Evolutionary conservation across 768 basidiomycete species (phyloP).

Genomic region (Suillus occidentalis): DNA sequence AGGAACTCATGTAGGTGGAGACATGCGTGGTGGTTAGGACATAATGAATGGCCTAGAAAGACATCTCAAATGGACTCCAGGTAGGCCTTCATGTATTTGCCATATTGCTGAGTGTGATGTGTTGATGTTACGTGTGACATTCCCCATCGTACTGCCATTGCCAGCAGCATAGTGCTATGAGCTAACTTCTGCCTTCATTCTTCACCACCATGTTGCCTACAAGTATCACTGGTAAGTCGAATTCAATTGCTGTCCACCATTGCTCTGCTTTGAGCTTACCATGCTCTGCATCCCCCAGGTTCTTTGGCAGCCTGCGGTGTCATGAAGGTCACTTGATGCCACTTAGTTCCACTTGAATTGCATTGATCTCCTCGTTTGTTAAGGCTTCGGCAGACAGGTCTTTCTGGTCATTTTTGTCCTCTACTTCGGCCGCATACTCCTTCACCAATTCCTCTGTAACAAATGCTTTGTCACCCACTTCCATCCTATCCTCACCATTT

Average conservation of each 20-base stretch:
- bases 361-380: not conserved
- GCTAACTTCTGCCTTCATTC: not conserved
- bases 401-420: not conserved
- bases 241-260: conserved; percentile 23
- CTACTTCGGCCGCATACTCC: not conserved
- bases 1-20: too few species aligned
- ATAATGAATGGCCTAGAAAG: too few species aligned
- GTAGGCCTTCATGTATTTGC: too few species aligned
- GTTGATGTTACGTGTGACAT: too few species aligned
- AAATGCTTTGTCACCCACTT: not conserved
- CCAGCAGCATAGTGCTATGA: too few species aligned
- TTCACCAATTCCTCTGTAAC: conserved; percentile 1
- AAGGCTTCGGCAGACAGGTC: not conserved
- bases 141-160: too few species aligned
- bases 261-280: conserved; percentile 37
- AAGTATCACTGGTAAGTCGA: conserved; percentile 19
- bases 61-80: too few species aligned
- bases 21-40: too few species aligned
- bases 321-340: conserved; percentile 10
- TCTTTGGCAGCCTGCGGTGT: conserved; percentile 9
- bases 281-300: conserved; percentile 25
- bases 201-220: conserved; percentile 8
- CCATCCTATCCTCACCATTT: not conserved
- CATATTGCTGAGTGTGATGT: too few species aligned
- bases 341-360: not conserved